Evolutionary conservation across 1,284 basidiomycete genomes (phyloP), one percentile per base, ranked within the genome.

Genomic region (Apiotrichum porosum): DNA sequence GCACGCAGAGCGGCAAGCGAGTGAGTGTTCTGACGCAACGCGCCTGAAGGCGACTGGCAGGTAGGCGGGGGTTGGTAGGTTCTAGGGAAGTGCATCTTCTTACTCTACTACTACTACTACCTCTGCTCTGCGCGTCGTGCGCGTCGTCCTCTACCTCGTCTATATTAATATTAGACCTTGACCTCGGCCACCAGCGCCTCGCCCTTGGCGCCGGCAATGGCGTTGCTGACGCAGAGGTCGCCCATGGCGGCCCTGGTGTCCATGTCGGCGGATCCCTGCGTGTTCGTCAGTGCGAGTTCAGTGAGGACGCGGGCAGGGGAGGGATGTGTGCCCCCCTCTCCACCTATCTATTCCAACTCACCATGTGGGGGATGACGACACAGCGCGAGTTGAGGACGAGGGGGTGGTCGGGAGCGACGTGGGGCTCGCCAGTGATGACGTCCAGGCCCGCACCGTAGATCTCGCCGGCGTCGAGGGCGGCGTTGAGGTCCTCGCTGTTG

Each of bases 361-460:
- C 94, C 46, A 97, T 84, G 64, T 97, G 93, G 0, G 94, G 93
- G 26, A 97, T 62, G 14, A 93, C 77, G 5, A 84, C 77, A 47
- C 15, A 42, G 49, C 50, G 42, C 31, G 49, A 41, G 49, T 57
- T 82, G 59, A 80, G 80, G 31, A 95, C 82, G 36, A 97, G 72
- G 1, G 86, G 83, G 68, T 97, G 90, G 58, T 87, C 83, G 3
- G 75, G 70, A 1, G 71, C 63, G 26, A 97, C 78, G 39, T 85
- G 74, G 0, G 94, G 94, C 71, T 98, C 94, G 26, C 88, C 89
- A 57, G 92, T 89, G 12, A 97, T 82, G 28, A 97, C 94, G 69
- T 98, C 94, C 6, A 98, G 64, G 0, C 89, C 94, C 0, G 94
- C 94, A 19, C 84, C 92, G 77, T 86, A 94, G 35, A 97, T 86